Evolutionary conservation across 2,329 filamentous ascomycete genomes (phyloP).

Genomic region (Arachnomyces sp.): DNA sequence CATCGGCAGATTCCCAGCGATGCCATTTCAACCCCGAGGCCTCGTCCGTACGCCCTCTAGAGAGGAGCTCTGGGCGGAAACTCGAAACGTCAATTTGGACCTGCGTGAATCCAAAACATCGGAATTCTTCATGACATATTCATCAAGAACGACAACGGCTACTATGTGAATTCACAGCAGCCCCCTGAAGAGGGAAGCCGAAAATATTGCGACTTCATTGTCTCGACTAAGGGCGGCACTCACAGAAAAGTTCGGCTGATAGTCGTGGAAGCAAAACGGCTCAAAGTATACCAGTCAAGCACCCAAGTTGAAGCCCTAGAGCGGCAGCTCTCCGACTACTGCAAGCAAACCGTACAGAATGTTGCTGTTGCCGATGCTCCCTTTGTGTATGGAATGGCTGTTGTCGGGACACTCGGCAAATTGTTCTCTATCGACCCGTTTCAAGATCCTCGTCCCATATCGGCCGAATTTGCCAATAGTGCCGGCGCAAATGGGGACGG

Average conservation of each 20-base stretch:
- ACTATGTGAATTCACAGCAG: neutral
- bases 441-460: neutral
- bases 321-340: too few species aligned
- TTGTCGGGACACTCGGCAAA: neutral
- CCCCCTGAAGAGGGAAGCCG: too few species aligned
- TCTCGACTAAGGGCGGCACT: neutral
- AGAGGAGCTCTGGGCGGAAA: slow-evolving; percentile 1
- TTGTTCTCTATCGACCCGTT: neutral
- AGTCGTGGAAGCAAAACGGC: too few species aligned
- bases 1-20: too few species aligned
- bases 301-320: too few species aligned
- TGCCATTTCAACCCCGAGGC: neutral
- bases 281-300: too few species aligned
- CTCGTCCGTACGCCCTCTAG: neutral
- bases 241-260: too few species aligned
- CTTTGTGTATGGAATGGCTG: neutral
- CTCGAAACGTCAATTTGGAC: neutral
- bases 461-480: neutral
- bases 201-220: neutral
- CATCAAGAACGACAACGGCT: neutral
- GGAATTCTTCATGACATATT: slow-evolving; percentile 1
- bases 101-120: neutral
- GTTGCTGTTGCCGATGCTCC: neutral
- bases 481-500: neutral
- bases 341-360: too few species aligned